A percentile compares a stretch with the other conserved stretches of the same genome.
phyloP scores from a whole-genome alignment of 2,329 filamentous ascomycete species.

The Trichoderma gracile region DNA sequence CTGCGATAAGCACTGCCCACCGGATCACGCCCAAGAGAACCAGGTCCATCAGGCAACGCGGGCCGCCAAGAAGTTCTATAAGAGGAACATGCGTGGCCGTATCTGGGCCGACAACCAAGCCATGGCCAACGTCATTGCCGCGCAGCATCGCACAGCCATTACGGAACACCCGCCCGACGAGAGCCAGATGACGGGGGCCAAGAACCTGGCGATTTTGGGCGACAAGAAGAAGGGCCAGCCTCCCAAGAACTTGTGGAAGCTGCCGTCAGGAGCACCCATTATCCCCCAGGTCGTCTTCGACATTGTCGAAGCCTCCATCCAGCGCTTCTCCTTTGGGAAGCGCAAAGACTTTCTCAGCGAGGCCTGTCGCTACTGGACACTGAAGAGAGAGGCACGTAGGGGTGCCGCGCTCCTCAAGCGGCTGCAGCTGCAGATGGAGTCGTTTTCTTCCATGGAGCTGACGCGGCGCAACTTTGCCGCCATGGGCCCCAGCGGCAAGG shows the following conservation, averaged over 20 bases:
- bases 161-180: conserved; percentile 76
- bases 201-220: conserved; percentile 72
- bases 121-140: conserved; percentile 77
- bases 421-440: conserved; percentile 90
- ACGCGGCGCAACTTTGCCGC: conserved; percentile 93
- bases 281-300: conserved; percentile 88
- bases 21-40: conserved; percentile 85
- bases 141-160: conserved; percentile 63
- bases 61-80: conserved; percentile 86
- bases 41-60: conserved; percentile 76
- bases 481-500: conserved; percentile 83
- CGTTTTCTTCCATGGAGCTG: conserved; percentile 96
- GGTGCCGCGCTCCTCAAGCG: conserved; percentile 91
- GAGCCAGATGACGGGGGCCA: conserved; percentile 78
- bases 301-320: conserved; percentile 78
- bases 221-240: conserved; percentile 71
- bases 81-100: conserved; percentile 80
- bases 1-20: conserved; percentile 91
- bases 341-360: conserved; percentile 91
- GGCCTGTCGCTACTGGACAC: conserved; percentile 94
- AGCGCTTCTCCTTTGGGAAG: conserved; percentile 76
- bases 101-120: conserved; percentile 91
- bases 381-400: conserved; percentile 89
- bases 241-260: conserved; percentile 67
- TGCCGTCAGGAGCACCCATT: conserved; percentile 91